Evolutionary conservation across 2,329 filamentous ascomycete genomes (phyloP).

Genomic region (Aspergillus neoniger): DNA sequence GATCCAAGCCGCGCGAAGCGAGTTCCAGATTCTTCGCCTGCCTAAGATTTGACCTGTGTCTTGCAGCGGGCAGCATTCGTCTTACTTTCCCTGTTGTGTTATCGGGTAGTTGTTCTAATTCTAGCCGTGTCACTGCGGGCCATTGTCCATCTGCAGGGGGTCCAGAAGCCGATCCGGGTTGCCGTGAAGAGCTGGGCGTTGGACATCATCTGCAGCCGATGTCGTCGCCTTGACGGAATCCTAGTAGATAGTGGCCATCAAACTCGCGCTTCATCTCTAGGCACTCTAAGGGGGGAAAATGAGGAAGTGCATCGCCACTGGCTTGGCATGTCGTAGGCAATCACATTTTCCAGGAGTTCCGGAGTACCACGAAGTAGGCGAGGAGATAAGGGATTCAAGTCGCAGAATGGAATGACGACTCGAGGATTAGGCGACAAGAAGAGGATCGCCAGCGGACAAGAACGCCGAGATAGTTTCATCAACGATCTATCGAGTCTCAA

Average conservation of each 20-base stretch:
- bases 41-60: slow-evolving; percentile 4
- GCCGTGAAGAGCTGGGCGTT: background rate
- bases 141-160: background rate
- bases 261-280: background rate
- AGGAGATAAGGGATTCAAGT: background rate
- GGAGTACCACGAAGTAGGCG: background rate
- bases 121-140: background rate
- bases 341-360: background rate
- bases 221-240: background rate
- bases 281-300: background rate
- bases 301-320: background rate
- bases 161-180: background rate
- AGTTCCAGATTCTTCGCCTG: background rate
- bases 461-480: background rate
- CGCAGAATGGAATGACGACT: background rate
- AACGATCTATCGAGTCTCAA: background rate
- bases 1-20: background rate
- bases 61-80: background rate
- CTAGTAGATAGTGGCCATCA: background rate
- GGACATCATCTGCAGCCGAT: background rate
- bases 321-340: background rate
- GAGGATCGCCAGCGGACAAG: background rate
- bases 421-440: background rate
- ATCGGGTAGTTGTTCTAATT: background rate
- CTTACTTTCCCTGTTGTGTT: background rate